Percentiles rank a stretch among this genome's conserved stretches.
Evolutionary conservation across 2,329 filamentous ascomycete genomes (phyloP).

Genomic region (Microdochium nivale): DNA sequence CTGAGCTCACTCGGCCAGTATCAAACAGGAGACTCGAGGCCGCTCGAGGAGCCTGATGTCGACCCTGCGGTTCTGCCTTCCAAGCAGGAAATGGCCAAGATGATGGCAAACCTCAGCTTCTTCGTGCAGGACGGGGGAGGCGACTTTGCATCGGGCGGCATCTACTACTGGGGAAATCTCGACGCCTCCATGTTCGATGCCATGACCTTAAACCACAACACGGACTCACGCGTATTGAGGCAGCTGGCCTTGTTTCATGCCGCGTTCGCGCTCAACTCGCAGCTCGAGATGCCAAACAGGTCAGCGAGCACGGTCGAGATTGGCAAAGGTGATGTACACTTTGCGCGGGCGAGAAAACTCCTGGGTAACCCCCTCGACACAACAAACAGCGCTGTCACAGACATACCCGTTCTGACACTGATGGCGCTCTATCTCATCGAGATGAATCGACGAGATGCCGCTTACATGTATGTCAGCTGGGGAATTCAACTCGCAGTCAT

Average conservation of each 20-base stretch:
- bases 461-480: constrained; percentile 36
- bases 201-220: constrained; percentile 4
- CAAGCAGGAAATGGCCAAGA: constrained; percentile 23
- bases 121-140: constrained; percentile 37
- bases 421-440: constrained; percentile 41
- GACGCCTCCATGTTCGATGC: constrained; percentile 13
- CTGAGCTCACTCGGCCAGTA: constrained; percentile 33
- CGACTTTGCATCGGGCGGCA: constrained; percentile 32
- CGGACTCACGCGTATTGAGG: constrained; percentile 16
- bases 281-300: constrained; percentile 20
- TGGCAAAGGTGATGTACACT: constrained; percentile 36
- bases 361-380: constrained; percentile 39
- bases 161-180: constrained; percentile 39
- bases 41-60: constrained; percentile 25
- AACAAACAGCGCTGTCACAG: constrained; percentile 28
- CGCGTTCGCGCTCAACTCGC: constrained; percentile 30
- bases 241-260: constrained; percentile 35
- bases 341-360: constrained; percentile 31
- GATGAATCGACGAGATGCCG: constrained; percentile 37
- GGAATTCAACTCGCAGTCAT: constrained; percentile 39
- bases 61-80: constrained; percentile 30
- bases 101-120: constrained; percentile 30
- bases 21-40: constrained; percentile 36
- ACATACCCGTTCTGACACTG: constrained; percentile 34
- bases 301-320: constrained; percentile 21